These are phyloP conservation scores for Xenosphaeropsis pyriputrescens DNA, from an alignment of 2,329 filamentous ascomycete species.

Conservation along the genomic window DNA sequence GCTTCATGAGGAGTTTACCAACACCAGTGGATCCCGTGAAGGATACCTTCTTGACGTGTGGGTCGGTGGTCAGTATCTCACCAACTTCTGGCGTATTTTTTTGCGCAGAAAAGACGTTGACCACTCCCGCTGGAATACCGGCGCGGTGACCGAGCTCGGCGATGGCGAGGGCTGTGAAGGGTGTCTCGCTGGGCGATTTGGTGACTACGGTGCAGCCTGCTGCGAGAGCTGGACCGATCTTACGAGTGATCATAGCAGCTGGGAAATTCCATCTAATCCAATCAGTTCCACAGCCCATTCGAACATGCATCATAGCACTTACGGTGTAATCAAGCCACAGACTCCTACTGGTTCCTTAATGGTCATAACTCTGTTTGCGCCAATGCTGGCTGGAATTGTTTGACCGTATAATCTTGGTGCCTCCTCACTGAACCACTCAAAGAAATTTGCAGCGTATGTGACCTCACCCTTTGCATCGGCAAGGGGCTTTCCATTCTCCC, in stretches of 20 bases:
- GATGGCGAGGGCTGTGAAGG: conserved; percentile 76
- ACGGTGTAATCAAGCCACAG: conserved; percentile 66
- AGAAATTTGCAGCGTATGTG: conserved; percentile 58
- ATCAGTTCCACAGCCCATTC: not conserved
- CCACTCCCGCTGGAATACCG: conserved; percentile 77
- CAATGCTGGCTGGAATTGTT: conserved; percentile 53
- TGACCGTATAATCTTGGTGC: conserved; percentile 62
- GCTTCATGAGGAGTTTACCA: conserved; percentile 73
- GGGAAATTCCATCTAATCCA: conserved; percentile 64
- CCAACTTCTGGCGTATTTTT: conserved; percentile 73
- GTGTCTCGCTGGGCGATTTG: conserved; percentile 86
- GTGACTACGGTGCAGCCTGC: conserved; percentile 91
- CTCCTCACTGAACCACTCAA: conserved; percentile 74
- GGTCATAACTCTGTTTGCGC: conserved; percentile 63
- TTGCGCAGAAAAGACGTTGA: conserved; percentile 74
- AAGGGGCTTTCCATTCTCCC: conserved; percentile 80
- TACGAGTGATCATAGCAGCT: conserved; percentile 60
- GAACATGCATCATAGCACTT: conserved; percentile 1
- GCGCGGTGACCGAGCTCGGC: conserved; percentile 77
- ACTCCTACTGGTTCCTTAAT: conserved; percentile 77
- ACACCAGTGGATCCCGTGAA: conserved; percentile 74
- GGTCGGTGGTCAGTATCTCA: conserved; percentile 58
- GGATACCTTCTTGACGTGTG: conserved; percentile 73
- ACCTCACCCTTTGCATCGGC: conserved; percentile 62
- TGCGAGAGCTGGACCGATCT: conserved; percentile 62